phyloP scores from a whole-genome alignment of 2,329 filamentous ascomycete species.

The Aspergillus sp. region DNA sequence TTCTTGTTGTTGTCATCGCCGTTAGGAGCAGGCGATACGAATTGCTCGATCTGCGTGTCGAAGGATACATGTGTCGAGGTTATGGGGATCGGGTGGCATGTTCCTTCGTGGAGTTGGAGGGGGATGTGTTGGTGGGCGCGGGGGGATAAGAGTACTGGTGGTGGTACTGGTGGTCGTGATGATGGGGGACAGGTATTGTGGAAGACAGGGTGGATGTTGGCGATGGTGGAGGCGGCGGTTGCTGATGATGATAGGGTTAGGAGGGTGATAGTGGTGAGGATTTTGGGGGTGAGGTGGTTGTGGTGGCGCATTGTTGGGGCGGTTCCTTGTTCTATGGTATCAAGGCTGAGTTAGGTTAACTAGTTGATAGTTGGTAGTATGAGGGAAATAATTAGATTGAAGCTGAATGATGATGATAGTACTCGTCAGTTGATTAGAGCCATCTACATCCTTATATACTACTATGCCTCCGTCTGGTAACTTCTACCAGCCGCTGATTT shows the following conservation, averaged over 20 bases:
- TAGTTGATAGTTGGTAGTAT: too few relatives aligned
- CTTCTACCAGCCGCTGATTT: too few relatives aligned
- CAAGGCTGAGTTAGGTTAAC: too few relatives aligned
- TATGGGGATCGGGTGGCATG: slow-evolving; percentile 30
- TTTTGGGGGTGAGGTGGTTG: neutral
- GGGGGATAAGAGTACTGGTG: slow-evolving; percentile 18
- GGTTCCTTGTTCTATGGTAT: too few relatives aligned
- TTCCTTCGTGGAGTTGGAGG: slow-evolving; percentile 23
- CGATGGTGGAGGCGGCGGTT: neutral
- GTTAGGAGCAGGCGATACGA: neutral
- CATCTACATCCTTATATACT: too few relatives aligned
- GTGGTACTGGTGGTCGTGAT: slow-evolving; percentile 9
- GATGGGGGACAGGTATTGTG: neutral
- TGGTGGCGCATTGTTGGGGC: neutral
- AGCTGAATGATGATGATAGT: too few relatives aligned
- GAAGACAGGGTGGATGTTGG: neutral
- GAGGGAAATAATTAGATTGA: too few relatives aligned
- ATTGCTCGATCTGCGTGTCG: slow-evolving; percentile 16
- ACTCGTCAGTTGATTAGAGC: too few relatives aligned
- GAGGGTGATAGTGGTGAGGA: neutral
- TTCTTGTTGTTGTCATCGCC: slow-evolving; percentile 21
- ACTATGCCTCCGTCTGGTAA: too few relatives aligned
- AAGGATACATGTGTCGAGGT: slow-evolving; percentile 31
- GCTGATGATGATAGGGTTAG: neutral
- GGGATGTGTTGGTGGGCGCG: slow-evolving; percentile 14